Evolutionary conservation across 495 filamentous ascomycete genomes (phyloP), one percentile per base, ranked within the genome.

Genomic region (Neurospora discreta): DNA sequence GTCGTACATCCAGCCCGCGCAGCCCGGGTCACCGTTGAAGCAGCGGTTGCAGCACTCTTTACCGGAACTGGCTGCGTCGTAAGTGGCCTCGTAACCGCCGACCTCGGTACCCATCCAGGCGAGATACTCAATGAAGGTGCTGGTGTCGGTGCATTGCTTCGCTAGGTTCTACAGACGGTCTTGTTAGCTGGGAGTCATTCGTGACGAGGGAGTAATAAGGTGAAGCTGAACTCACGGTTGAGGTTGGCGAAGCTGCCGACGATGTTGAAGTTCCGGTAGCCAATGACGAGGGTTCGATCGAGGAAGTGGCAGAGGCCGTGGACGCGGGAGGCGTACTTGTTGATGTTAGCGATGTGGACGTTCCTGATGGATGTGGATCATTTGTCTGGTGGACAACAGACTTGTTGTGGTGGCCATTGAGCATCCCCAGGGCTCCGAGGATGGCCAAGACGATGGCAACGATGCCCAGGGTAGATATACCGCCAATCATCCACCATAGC

Each of bases 1-100:
- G 26, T 75, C 46, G 70, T 70, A 77, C 23, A 78, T 6, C 78
- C 78, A 80, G 44, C 74, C 77, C 8, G 73, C 75, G 69, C 78
- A 80, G 39, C 73, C 71, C 3, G 40, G 18, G 7, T 23, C 18
- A 26, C 36, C 42, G 9, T 15, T 26, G 38, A 58, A 69, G 70
- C 78, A 79, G 0, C 15, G 8, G 3, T 38, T 52, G 72, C 78
- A 80, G 75, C 78, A 80, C 20, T 23, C 70, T 11, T 72, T 42
- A 11, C 73, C 68, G 0, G 75, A 71, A 13, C 52, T 38, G 13
- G 75, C 39, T n/a, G 40, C 60, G 70, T 73, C 73, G 15, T 38
- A 43, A 15, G 43, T 26, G 20, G n/a, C 15, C 20, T 18, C 40
- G 71, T 70, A 69, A 42, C 40, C 26, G 60, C 68, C 52, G 3